These are phyloP conservation scores for Pezizomycotina sp. DNA, from an alignment of 2,329 filamentous ascomycete genomes.

Conservation along the genomic window DNA sequence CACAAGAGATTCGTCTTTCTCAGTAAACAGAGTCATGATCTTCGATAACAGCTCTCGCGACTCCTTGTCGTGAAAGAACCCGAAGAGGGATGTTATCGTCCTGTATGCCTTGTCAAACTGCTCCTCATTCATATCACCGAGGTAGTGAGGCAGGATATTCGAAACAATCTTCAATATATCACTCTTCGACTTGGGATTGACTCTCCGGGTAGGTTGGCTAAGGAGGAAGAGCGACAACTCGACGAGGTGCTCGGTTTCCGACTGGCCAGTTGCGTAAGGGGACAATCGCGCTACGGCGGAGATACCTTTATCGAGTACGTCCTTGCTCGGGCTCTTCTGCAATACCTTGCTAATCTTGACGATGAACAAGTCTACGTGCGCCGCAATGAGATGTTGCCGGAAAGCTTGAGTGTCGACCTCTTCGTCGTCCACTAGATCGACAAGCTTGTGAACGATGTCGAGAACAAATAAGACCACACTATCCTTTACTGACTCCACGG, in stretches of 20 bases:
- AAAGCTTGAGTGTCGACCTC: conserved; percentile 38
- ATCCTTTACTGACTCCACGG: conserved; percentile 58
- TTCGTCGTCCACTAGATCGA: conserved; percentile 41
- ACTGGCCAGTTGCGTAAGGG: conserved; percentile 47
- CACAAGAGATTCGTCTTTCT: conserved; percentile 42
- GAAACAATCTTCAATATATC: conserved; percentile 65
- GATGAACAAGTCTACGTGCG: conserved; percentile 44
- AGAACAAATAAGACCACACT: conserved; percentile 74
- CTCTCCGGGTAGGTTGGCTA: conserved; percentile 65
- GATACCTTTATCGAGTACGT: conserved; percentile 63
- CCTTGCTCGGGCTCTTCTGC: conserved; percentile 47
- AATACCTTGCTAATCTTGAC: conserved; percentile 53
- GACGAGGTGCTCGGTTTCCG: conserved; percentile 60
- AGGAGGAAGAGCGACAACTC: conserved; percentile 67
- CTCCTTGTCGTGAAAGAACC: conserved; percentile 68
- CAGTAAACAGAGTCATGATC: conserved; percentile 54
- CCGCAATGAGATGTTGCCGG: conserved; percentile 39
- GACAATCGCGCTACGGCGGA: conserved; percentile 62
- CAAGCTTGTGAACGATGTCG: conserved; percentile 53
- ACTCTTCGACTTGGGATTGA: conserved; percentile 69
- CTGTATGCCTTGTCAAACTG: conserved; percentile 52
- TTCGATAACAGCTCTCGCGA: conserved; percentile 59
- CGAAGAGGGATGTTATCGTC: conserved; percentile 66
- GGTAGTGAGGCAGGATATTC: conserved; percentile 55
- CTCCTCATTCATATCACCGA: conserved; percentile 39